Percentiles rank a stretch among this genome's conserved stretches.
phyloP scores from a whole-genome alignment of 2,329 filamentous ascomycete species.

The Neurospora crassa region DNA sequence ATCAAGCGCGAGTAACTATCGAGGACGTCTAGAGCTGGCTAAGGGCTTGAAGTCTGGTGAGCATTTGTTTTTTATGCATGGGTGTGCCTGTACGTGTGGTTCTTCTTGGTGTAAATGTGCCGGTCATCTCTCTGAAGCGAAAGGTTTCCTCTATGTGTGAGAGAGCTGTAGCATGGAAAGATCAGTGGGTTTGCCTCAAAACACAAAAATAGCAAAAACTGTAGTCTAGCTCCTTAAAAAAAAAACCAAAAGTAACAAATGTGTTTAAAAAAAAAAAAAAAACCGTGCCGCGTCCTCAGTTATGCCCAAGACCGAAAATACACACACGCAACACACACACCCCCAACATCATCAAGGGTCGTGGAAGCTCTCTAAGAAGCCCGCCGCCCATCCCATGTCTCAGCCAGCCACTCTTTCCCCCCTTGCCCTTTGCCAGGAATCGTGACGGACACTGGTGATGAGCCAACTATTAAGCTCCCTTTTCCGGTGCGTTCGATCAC shows the following conservation, averaged over 20 bases:
- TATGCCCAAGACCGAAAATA: slow-evolving; percentile 21
- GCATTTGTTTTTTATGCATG: not conserved
- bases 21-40: not conserved
- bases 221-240: slow-evolving; percentile 1
- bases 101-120: not conserved
- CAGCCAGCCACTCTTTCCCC: slow-evolving; percentile 1
- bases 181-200: not conserved
- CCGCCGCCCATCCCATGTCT: slow-evolving; percentile 9
- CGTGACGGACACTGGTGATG: not conserved
- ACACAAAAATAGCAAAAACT: not conserved
- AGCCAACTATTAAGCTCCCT: slow-evolving; percentile 1
- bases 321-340: slow-evolving; percentile 10
- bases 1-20: not conserved
- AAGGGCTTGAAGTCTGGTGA: not conserved
- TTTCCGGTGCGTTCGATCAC: not conserved
- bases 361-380: slow-evolving; percentile 7
- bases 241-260: slow-evolving; percentile 6
- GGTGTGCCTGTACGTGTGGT: not conserved
- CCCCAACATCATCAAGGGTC: slow-evolving; percentile 5
- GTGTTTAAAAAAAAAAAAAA: slow-evolving; percentile 6
- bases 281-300: slow-evolving; percentile 11
- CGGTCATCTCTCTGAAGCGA: not conserved
- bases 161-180: not conserved
- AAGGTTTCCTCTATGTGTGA: not conserved
- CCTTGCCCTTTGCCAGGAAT: not conserved